A percentile compares a stretch with the other conserved stretches of the same genome.
These are phyloP conservation scores for Aspergillus haitiensis DNA, from an alignment of 495 filamentous ascomycete genomes.

Conservation along the genomic window DNA sequence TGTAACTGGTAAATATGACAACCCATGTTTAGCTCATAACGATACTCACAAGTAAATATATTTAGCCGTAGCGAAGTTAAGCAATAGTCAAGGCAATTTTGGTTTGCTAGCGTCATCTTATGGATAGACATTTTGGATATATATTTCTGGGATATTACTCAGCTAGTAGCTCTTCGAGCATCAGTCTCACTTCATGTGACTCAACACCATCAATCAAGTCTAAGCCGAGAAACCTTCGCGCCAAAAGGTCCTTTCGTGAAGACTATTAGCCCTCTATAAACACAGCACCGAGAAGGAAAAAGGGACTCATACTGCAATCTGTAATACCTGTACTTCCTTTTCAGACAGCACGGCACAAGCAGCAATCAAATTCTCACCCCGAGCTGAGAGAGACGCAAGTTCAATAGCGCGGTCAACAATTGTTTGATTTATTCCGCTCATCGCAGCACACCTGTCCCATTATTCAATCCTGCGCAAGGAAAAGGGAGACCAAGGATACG, in stretches of 20 bases:
- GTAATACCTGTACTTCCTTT: constrained; percentile 59
- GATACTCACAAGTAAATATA: not conserved
- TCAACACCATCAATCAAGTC: constrained; percentile 26
- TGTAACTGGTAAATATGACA: too few species aligned
- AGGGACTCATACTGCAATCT: constrained; percentile 53
- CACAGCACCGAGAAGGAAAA: not conserved
- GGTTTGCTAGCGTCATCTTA: too few species aligned
- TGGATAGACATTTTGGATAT: constrained; percentile 1
- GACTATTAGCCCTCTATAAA: constrained; percentile 7
- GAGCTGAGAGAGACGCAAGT: constrained; percentile 65
- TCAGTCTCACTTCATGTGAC: constrained; percentile 13
- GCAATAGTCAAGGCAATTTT: too few species aligned
- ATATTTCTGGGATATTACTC: constrained; percentile 11
- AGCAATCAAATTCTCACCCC: constrained; percentile 73
- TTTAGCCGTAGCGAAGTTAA: not conserved
- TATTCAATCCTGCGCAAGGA: constrained; percentile 4
- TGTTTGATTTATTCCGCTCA: constrained; percentile 74
- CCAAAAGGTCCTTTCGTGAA: constrained; percentile 32
- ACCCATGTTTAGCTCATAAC: not conserved
- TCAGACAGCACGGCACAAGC: constrained; percentile 64
- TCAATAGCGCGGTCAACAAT: constrained; percentile 77
- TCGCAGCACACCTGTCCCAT: constrained; percentile 63
- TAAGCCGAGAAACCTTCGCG: constrained; percentile 36
- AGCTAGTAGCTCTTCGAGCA: constrained; percentile 18
- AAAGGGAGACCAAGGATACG: constrained; percentile 9